Evolutionary conservation across 768 basidiomycete species (phyloP), one percentile per base, ranked within the genome.

Genomic region (Lactarius evosmus): DNA sequence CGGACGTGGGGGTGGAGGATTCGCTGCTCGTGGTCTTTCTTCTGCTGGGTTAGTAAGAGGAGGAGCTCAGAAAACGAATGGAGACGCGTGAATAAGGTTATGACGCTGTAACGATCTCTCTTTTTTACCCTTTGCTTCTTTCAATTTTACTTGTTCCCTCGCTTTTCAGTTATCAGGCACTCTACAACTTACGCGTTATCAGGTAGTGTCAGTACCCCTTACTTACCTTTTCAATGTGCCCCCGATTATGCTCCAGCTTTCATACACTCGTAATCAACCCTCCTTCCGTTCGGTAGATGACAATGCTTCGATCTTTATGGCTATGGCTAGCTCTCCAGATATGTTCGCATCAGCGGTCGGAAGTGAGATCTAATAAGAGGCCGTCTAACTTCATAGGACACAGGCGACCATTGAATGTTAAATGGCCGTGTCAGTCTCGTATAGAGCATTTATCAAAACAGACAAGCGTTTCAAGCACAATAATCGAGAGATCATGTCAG

Each of bases 31-130:
- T 63, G 84, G 83, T 14, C 81, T 91, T 58, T 82, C 85, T 4
- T 85, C 85, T 9, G 90, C 88, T 17, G 91, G 91, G 4, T 75
- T 93, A 67, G 86, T 75, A 17, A 74, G 72, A 61, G 73, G 74
- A 4, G 70, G 69, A 1, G 67, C 57, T 3, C 68, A 66, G 19
- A 68, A 60, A 57, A 41, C 63, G 44, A 76, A 75, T 58, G 75
- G 75, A 51, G 74, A 75, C 27, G 67, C 69, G 56, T 56, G 61
- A 41, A 58, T 33, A 5, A 29, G 30, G 61, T 34, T 44, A 25
- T 51, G 50, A 53, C 41, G 33, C 8, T 25, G 50, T 17, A 27
- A 34, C 22, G 55, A 41, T 50, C 19, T 19, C 52, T 50, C 4
- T 46, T 34, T 27, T 22, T 50, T 38, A 2, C 27, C 53, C n/a